Base-by-base conservation (phyloP, 2,329 filamentous ascomycete genomes). In the Mycosphaerella sp. region DNA sequence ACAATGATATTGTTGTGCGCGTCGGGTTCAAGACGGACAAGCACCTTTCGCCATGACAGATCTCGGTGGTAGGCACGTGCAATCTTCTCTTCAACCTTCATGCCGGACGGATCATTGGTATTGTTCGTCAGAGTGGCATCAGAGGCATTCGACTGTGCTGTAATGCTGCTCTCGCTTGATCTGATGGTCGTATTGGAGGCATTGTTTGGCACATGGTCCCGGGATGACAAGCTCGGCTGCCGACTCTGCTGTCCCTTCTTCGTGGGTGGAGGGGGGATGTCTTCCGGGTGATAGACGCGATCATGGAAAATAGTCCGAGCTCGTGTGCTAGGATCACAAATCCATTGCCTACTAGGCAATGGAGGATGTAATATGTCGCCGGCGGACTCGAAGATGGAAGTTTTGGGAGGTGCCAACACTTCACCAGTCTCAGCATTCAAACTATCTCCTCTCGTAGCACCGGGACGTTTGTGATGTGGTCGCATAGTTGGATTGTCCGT, bases 1-100 rank as follows among this genome's bases (percentile, higher is more conserved):
- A 98, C 93, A 56, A 97, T 86, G 62, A 98, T 95, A 70, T 98
- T 98, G 72, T 98, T 98, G 74, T 98, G 93, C 0, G 93, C 93
- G 71, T 98, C 93, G 0, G 93, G 93, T 68, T 98, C 92, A 2
- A 98, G 78, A 51, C 93, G 87, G 11, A 98, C 93, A 3, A 98
- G 81, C 1, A 98, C 93, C 69, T 98, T 98, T 44, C 93, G 87
- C 93, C 93, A 98, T 1, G 89, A 88, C 17, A 98, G 74, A 59
- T 89, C 89, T 10, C 84, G 83, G 70, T 98, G 93, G 72, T 98
- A 98, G 11, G 90, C 93, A 45, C 93, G 82, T 1, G 93, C 93
- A 62, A 98, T 98, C 73, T 96, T 97, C 70, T 98, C 93, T 70
- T 98, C 93, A 0, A 97, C 90, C 59, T 87, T 89, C 83, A 97